Evolutionary conservation across 768 basidiomycete genomes (phyloP), one percentile per base, ranked within the genome.

Genomic region (Russula griseocarnosa): DNA sequence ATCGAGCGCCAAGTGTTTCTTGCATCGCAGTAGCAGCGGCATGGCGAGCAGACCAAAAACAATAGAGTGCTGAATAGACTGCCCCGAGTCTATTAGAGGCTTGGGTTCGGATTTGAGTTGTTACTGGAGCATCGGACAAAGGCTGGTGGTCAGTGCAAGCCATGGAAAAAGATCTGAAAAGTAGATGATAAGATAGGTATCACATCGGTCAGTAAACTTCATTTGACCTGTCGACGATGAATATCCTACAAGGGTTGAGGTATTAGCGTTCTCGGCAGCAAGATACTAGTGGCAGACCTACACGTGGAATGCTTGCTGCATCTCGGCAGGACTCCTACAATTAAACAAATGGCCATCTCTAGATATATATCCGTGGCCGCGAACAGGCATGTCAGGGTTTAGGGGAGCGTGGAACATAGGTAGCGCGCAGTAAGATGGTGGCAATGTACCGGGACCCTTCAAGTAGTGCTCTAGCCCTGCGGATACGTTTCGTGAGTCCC

Each of bases 241-340:
- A 84, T 24, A 83, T 79, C 5, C 81, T 82, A 58, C 8, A 28
- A n/a, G 5, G 24, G 13, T 10, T 51, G 28, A 54, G 11, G 5
- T 28, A 54, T 60, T 13, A 52, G 50, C 36, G 24, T 8, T 28
- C 40, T n/a, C 18, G 9, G 0, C 18, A 18, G 58, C 8, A 6
- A 16, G 8, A 8, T 24, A n/a, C n/a, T n/a, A 16, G 3, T 10
- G 16, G 4, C 38, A 49, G 2, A 78, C 83, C 60, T 70, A 85
- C 83, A 86, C 82, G 69, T 86, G 84, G 73, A 81, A 85, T 0
- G 84, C 77, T 67, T 80, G 83, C 24, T 79, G 80, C 71, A 81
- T 71, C 9, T 79, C 73, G 0, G 73, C 75, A 1, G 85, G 85
- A 66, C 84, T 83, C 60, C 76, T 75, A 71, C 84, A 86, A 1